Base-by-base conservation (phyloP, 1,284 basidiomycete species). In the Cutaneotrichosporon arboriforme region DNA sequence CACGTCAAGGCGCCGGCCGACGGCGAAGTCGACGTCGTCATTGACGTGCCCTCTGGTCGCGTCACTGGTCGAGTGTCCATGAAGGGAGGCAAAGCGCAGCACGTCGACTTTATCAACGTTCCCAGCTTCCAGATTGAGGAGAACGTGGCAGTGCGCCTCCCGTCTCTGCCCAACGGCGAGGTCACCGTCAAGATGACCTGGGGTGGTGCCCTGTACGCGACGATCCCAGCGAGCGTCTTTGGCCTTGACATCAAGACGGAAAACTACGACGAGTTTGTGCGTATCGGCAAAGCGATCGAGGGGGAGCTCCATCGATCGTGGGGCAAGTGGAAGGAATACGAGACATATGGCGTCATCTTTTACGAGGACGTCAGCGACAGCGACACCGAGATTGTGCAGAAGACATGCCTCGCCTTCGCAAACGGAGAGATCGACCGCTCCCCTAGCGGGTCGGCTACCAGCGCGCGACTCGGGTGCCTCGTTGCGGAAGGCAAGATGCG, bases 201-300 rank as follows among this genome's bases (percentile, higher is more conserved):
- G 45, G 77, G 77, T 35, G 78, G 78, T 5, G 77, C 78, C 13
- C 77, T 76, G 62, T 79, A 79, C 58, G 77, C 70, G 4, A 65
- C 76, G 41, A 73, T 78, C 36, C 59, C 66, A 7, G 73, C 70
- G 9, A 45, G 56, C 20, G 68, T 68, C 46, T 67, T 78, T 13
- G 77, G 77, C 1, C 75, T 77, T 50, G 45, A 54, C 5, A 51
- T 61, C 17, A 60, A 64, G 20, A 55, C 74, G 10, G 39, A 56
- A 8, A n/a, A 58, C 36, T 40, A 73, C 21, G 59, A 62, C 40
- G 67, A 69, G 37, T 57, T 78, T 42, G 66, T 72, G 48, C 49
- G 15, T 4, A 33, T 64, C 13, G 61, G 62, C 9, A 38, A 71
- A 73, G 40, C 61, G 52, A 47, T 58, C 49, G 38, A 51, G 8